These are phyloP conservation scores for Diaporthe humulicola DNA, from an alignment of 2,329 filamentous ascomycete species.

Conservation along the genomic window DNA sequence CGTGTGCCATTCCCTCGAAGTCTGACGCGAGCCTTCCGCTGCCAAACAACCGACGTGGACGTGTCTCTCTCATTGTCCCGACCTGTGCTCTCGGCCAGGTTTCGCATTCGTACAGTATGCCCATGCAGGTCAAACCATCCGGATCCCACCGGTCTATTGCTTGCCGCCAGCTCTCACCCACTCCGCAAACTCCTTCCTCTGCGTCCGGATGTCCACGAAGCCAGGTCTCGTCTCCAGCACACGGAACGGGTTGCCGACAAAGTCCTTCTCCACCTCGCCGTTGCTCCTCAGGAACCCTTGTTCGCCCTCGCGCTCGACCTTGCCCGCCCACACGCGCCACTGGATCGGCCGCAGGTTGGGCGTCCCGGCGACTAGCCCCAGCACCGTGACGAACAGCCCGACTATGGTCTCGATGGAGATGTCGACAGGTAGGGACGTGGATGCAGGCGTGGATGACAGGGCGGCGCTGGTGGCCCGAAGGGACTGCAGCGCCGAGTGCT, in stretches of 20 bases:
- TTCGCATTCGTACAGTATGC: neutral
- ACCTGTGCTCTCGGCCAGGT: neutral
- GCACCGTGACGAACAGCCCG: constrained; percentile 82
- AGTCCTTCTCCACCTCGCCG: constrained; percentile 78
- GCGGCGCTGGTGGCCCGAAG: constrained; percentile 62
- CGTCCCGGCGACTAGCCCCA: constrained; percentile 84
- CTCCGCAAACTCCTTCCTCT: constrained; percentile 82
- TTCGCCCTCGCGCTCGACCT: constrained; percentile 83
- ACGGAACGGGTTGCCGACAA: constrained; percentile 82
- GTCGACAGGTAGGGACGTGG: constrained; percentile 79
- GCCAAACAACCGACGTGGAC: neutral
- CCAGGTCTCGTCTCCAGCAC: constrained; percentile 83
- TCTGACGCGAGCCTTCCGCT: neutral
- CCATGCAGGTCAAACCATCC: neutral
- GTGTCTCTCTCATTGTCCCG: neutral
- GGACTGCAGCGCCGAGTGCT: constrained; percentile 83
- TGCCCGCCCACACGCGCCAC: constrained; percentile 85
- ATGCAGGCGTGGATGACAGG: constrained; percentile 57
- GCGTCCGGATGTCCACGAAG: constrained; percentile 89
- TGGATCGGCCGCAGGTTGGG: constrained; percentile 86
- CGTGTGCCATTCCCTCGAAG: neutral
- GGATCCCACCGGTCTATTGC: neutral
- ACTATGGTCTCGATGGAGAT: constrained; percentile 89
- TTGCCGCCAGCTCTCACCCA: constrained; percentile 70
- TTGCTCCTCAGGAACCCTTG: constrained; percentile 67